phyloP scores from a whole-genome alignment of 2,329 filamentous ascomycete genomes.

The Alternaria tenuissima region DNA sequence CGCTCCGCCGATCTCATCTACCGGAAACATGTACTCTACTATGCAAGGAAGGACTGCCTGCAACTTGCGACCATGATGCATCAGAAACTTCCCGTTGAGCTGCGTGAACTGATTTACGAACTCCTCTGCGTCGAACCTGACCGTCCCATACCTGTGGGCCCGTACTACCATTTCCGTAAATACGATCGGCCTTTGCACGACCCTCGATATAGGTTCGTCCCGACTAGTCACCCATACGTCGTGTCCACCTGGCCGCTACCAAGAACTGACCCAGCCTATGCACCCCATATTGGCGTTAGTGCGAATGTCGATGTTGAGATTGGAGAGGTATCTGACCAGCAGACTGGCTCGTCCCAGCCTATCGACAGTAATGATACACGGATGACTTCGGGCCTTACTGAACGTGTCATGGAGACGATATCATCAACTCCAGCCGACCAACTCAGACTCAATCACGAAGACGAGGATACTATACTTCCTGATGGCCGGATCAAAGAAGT shows the following conservation, averaged over 20 bases:
- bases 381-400: not conserved
- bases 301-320: not conserved
- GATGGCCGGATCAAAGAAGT: constrained; percentile 29
- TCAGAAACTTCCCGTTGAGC: constrained; percentile 27
- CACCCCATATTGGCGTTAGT: not conserved
- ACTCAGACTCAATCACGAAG: not conserved
- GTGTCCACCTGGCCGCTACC: not conserved
- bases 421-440: not conserved
- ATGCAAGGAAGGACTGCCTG: constrained; percentile 24
- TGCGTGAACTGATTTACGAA: constrained; percentile 32
- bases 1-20: not conserved
- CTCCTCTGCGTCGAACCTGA: constrained; percentile 32
- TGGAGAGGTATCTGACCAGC: not conserved
- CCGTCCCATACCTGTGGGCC: constrained; percentile 29
- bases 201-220: not conserved
- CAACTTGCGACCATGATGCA: constrained; percentile 27
- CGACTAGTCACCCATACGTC: not conserved
- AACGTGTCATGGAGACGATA: not conserved
- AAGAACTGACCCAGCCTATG: not conserved
- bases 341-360: not conserved
- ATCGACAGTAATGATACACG: not conserved
- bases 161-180: constrained; percentile 33
- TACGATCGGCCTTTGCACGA: constrained; percentile 15
- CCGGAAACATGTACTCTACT: constrained; percentile 7
- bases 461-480: constrained; percentile 11